These are phyloP conservation scores for Backusella psychrophila DNA, from an alignment of 192 early-diverging fungal species.

Conservation along the genomic window DNA sequence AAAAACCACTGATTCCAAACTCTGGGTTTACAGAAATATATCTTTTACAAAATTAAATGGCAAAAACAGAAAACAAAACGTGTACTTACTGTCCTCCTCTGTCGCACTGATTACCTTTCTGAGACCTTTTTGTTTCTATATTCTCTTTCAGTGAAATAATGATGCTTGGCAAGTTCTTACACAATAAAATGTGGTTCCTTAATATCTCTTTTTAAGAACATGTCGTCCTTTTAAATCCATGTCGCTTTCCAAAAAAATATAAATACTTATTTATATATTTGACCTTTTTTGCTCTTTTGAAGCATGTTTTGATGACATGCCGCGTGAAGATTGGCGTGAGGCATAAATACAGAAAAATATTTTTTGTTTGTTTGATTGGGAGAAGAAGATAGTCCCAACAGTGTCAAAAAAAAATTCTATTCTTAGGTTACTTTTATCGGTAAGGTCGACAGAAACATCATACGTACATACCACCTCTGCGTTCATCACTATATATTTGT, in stretches of 20 bases:
- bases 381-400: too few relatives aligned
- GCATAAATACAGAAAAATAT: too few relatives aligned
- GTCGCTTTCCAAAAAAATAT: neutral
- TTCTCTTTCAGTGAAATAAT: neutral
- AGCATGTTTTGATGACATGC: neutral
- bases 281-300: neutral
- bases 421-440: too few relatives aligned
- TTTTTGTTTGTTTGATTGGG: too few relatives aligned
- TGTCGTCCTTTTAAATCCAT: neutral
- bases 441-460: too few relatives aligned
- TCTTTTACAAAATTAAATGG: neutral
- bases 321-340: neutral
- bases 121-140: neutral
- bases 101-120: neutral
- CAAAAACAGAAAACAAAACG: constrained; percentile 7
- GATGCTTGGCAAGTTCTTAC: neutral
- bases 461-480: too few relatives aligned
- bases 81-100: neutral
- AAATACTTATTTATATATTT: neutral
- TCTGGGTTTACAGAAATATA: neutral
- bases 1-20: neutral
- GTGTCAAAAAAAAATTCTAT: too few relatives aligned
- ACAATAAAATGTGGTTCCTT: neutral
- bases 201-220: neutral
- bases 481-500: too few relatives aligned